Percentiles rank a stretch among this genome's conserved stretches.
Evolutionary conservation across 2,329 filamentous ascomycete genomes (phyloP).

Genomic region (Hymenoscyphus albidus): DNA sequence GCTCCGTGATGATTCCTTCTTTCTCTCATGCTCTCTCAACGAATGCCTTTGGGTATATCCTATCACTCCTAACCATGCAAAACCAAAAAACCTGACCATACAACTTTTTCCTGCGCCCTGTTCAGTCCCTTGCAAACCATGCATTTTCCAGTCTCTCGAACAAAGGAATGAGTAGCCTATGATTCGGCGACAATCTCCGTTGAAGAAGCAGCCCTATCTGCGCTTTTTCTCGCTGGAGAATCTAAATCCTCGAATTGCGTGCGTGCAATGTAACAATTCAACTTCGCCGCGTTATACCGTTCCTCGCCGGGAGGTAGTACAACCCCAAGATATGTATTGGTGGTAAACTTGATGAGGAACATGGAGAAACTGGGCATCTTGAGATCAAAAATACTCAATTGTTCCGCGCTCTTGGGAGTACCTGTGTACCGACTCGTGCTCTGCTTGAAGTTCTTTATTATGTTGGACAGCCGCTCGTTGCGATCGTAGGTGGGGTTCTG

Average conservation of each 20-base stretch:
- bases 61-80: background rate
- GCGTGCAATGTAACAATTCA: conserved; percentile 85
- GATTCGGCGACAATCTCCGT: conserved; percentile 3
- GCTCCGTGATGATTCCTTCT: too few relatives aligned
- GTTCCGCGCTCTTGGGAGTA: conserved; percentile 75
- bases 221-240: conserved; percentile 40
- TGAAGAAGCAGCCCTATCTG: conserved; percentile 28
- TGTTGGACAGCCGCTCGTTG: conserved; percentile 92
- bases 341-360: conserved; percentile 92
- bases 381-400: conserved; percentile 77
- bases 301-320: conserved; percentile 88
- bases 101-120: background rate
- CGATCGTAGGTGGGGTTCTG: conserved; percentile 88
- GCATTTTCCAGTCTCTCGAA: background rate
- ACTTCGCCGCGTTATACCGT: conserved; percentile 81
- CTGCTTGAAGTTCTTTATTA: conserved; percentile 98
- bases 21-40: too few relatives aligned
- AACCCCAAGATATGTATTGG: conserved; percentile 94
- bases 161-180: background rate
- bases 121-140: background rate
- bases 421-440: conserved; percentile 70
- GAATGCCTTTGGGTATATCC: too few relatives aligned
- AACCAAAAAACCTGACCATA: background rate
- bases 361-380: conserved; percentile 82
- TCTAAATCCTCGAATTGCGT: conserved; percentile 73